Evolutionary conservation across 768 basidiomycete genomes (phyloP), one percentile per base, ranked within the genome.

Genomic region (Tulasnella calospora): DNA sequence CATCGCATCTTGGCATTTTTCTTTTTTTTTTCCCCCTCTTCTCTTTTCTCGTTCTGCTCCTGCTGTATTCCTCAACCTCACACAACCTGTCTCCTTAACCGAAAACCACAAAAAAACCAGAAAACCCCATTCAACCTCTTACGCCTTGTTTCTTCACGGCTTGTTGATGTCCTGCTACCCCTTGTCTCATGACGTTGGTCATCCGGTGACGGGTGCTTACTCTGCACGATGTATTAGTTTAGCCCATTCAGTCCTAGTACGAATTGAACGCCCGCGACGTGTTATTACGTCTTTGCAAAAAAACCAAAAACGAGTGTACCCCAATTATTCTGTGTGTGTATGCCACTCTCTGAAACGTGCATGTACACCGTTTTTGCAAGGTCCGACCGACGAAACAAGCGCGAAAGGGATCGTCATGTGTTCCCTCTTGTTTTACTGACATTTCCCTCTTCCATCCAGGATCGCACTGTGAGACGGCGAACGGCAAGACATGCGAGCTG

Each of bases 161-260:
- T 67, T 27, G 27, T 27, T 67, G 61, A 67, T 67, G 61, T 67
- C 61, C 33, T n/a, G 23, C 33, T 10, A 33, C 33, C 61, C 61
- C 61, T 67, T 67, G 61, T 35, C 61, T 33, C 13, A 67, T 67
- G 61, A 67, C 61, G 15, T 35, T 27, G 61, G 61, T 67, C 61
- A 67, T 67, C 61, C 61, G 61, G 61, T 30, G 61, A 67, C 61
- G 61, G 61, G 61, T 67, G 33, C 15, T 67, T 67, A 67, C 33
- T 67, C 15, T 67, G 10, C 33, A 67, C 61, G 61, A 12, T 67
- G 61, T 67, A 67, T 67, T 67, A 67, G 61, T 67, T 67, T 67
- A 67, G 61, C 61, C 61, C 61, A 67, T 35, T 35, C 61, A 67
- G 61, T 67, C 61, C 61, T 67, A 67, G 61, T 67, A 67, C 61